These are phyloP conservation scores for Royoungia palumana DNA, from an alignment of 768 basidiomycete genomes.

Conservation along the genomic window DNA sequence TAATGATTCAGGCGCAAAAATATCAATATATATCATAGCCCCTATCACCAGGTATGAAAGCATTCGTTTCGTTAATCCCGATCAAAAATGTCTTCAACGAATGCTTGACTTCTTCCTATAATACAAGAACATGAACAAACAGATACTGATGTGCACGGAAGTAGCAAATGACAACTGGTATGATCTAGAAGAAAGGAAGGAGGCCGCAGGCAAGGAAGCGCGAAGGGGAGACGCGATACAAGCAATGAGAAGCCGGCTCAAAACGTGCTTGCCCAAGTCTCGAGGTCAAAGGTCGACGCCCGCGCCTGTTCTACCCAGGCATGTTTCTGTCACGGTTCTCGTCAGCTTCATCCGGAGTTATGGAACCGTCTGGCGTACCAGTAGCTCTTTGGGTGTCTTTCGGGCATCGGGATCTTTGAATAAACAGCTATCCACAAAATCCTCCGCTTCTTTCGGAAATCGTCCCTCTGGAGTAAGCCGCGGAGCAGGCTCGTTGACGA, in stretches of 20 bases:
- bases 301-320: slow-evolving; percentile 69
- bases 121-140: slow-evolving; percentile 30
- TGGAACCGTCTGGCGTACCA: slow-evolving; percentile 42
- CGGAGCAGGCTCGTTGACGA: slow-evolving; percentile 98
- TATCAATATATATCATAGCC: too few relatives aligned
- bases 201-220: neutral
- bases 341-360: slow-evolving; percentile 7
- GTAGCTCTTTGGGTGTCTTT: slow-evolving; percentile 82
- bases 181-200: slow-evolving; percentile 17
- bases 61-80: too few relatives aligned
- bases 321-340: slow-evolving; percentile 50
- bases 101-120: slow-evolving; percentile 22
- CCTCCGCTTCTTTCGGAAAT: slow-evolving; percentile 71
- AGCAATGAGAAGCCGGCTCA: slow-evolving; percentile 34
- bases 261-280: slow-evolving; percentile 78
- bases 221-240: slow-evolving; percentile 6
- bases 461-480: slow-evolving; percentile 70
- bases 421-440: slow-evolving; percentile 87
- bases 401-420: slow-evolving; percentile 84
- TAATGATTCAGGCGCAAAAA: too few relatives aligned
- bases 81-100: neutral
- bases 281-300: slow-evolving; percentile 62
- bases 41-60: too few relatives aligned
- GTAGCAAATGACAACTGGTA: slow-evolving; percentile 29
- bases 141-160: slow-evolving; percentile 30